Evolutionary conservation across 2,329 filamentous ascomycete genomes (phyloP).

Genomic region (Colletotrichum tropicicola): DNA sequence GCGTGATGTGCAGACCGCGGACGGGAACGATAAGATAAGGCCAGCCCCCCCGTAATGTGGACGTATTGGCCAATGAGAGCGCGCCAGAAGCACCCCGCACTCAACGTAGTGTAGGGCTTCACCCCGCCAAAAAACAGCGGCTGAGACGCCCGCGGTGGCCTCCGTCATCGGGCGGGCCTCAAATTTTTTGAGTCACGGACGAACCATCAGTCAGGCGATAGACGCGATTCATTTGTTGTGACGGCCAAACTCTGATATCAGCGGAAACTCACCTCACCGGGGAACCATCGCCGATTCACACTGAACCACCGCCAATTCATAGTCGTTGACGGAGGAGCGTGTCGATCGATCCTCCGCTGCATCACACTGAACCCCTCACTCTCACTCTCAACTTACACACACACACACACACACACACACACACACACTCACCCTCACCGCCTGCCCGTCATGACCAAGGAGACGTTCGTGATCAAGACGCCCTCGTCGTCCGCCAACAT

Average conservation of each 20-base stretch:
- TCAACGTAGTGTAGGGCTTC: slow-evolving; percentile 11
- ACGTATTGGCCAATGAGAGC: slow-evolving; percentile 13
- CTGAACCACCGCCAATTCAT: too few species aligned
- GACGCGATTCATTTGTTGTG: neutral
- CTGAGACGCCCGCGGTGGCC: slow-evolving; percentile 7
- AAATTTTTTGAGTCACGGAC: slow-evolving; percentile 26
- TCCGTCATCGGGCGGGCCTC: slow-evolving; percentile 23
- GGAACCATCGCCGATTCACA: too few species aligned
- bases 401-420: neutral
- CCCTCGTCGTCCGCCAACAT: slow-evolving; percentile 98
- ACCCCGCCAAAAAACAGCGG: slow-evolving; percentile 7
- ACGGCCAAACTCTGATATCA: neutral
- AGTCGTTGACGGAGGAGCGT: too few species aligned
- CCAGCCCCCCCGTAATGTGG: neutral
- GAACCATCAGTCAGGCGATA: neutral
- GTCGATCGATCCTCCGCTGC: too few species aligned
- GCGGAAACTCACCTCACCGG: too few species aligned
- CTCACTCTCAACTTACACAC: neutral
- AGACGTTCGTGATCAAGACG: slow-evolving; percentile 78
- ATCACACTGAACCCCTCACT: neutral
- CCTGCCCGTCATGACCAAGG: slow-evolving; percentile 44
- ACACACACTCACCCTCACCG: slow-evolving; percentile 12
- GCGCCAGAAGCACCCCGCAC: neutral
- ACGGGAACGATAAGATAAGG: slow-evolving; percentile 8
- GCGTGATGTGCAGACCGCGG: neutral